Evolutionary conservation across 2,329 filamentous ascomycete species (phyloP).

Genomic region (Purpureocillium takamizusanense): DNA sequence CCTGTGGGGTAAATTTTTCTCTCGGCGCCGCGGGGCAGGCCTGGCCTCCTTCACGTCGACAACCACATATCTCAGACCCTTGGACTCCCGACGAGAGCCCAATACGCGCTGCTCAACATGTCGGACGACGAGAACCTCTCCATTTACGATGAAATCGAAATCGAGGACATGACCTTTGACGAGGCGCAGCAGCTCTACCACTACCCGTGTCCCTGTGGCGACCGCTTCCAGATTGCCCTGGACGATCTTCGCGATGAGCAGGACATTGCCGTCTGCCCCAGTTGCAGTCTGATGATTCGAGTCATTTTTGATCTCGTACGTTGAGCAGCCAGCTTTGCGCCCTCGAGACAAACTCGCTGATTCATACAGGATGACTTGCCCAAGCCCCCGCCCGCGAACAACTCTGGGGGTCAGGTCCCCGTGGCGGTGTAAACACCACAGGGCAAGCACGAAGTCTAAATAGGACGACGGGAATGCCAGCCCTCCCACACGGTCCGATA

Average conservation of each 20-base stretch:
- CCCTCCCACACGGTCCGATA: background rate
- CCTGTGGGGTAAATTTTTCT: constrained; percentile 8
- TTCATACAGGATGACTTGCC: constrained; percentile 32
- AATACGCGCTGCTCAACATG: constrained; percentile 36
- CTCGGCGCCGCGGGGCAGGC: background rate
- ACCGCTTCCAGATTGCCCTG: constrained; percentile 86
- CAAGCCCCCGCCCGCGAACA: constrained; percentile 23
- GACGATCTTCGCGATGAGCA: constrained; percentile 78
- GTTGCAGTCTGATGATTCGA: constrained; percentile 91
- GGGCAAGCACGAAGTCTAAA: background rate
- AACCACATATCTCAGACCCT: too few relatives aligned
- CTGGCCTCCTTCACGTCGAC: too few relatives aligned
- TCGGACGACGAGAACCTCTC: constrained; percentile 56
- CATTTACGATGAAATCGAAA: constrained; percentile 96
- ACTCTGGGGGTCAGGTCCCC: constrained; percentile 24
- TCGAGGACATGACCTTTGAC: constrained; percentile 96
- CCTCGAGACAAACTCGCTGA: background rate
- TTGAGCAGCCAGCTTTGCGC: constrained; percentile 1
- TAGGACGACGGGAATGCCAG: background rate
- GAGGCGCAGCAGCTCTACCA: constrained; percentile 76
- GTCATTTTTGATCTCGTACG: constrained; percentile 85
- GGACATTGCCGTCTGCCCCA: constrained; percentile 94
- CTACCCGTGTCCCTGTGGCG: constrained; percentile 95
- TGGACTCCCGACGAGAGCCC: too few relatives aligned
- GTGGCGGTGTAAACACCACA: constrained; percentile 26